Evolutionary conservation across 768 basidiomycete species (phyloP), one percentile per base, ranked within the genome.

Genomic region (Termitomyces sp.): DNA sequence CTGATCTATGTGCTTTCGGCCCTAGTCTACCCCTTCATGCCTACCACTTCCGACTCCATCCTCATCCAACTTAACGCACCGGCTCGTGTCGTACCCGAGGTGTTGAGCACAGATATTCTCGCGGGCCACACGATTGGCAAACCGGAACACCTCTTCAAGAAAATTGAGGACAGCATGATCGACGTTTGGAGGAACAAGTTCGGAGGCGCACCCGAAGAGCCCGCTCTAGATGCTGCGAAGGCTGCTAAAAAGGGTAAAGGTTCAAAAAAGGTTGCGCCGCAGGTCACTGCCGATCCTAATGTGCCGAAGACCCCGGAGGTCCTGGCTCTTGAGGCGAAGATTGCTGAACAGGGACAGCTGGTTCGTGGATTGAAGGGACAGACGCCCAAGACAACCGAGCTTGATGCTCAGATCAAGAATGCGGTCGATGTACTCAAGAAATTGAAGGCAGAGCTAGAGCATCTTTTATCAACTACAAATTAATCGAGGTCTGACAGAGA

Each of bases 1-100:
- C 77, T 99, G 64, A 96, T 98, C 70, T 98, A 97, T 70, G 75
- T 87, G 37, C 80, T 99, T 56, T 89, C 93, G 13, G 88, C 86
- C 30, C 78, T 97, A 64, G 73, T 93, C 62, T 89, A 95, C 69
- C 96, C 97, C 0, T 99, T 93, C 86, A 98, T 99, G 95, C 97
- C 97, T 40, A 81, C 87, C 13, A 96, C 92, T 0, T 86, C 89
- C 36, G 84, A 83, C 26, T 79, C 86, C 3, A 95, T 99, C 63
- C 79, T 96, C 54, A 67, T 71, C 20, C 97, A 99, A 67, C 82
- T 98, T 62, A 93, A 97, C 67, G 95, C 94, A 0, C 94, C 94
- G 1, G 81, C 89, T 5, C 87, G 96, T 33, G 77, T 81, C 9
- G 87, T 96, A 3, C 91, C 96, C 1, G 80, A 81, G 56, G 78